These are phyloP conservation scores for Parastagonospora avenae DNA, from an alignment of 2,329 filamentous ascomycete genomes.

Conservation along the genomic window DNA sequence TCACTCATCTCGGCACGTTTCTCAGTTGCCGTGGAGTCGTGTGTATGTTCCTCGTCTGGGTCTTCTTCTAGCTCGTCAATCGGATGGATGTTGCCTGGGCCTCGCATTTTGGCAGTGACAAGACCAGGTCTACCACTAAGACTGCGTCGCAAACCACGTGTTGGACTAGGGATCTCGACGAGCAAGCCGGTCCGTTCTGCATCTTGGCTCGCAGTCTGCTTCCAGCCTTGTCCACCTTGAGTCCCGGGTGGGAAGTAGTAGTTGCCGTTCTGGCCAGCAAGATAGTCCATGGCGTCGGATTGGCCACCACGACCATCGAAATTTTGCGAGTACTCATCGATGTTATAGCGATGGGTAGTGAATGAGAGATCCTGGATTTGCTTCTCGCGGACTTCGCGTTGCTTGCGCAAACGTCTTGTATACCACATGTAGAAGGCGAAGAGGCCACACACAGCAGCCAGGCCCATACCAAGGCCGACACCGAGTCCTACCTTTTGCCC, in stretches of 20 bases:
- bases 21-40: constrained; percentile 20
- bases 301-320: constrained; percentile 48
- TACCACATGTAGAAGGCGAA: constrained; percentile 56
- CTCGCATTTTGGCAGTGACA: constrained; percentile 56
- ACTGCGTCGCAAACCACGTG: constrained; percentile 52
- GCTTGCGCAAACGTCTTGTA: constrained; percentile 45
- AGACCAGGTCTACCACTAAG: constrained; percentile 47
- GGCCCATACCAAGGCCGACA: constrained; percentile 52
- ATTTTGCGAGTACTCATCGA: constrained; percentile 44
- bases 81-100: constrained; percentile 63
- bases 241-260: constrained; percentile 33
- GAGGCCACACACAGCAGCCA: constrained; percentile 49
- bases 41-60: constrained; percentile 21
- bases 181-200: constrained; percentile 55
- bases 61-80: constrained; percentile 69
- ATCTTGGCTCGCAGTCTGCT: constrained; percentile 35
- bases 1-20: constrained; percentile 34
- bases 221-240: constrained; percentile 40
- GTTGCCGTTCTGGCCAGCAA: constrained; percentile 29
- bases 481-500: constrained; percentile 54
- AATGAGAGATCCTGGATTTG: constrained; percentile 60
- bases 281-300: constrained; percentile 44
- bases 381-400: constrained; percentile 57
- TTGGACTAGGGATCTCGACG: constrained; percentile 55
- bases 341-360: constrained; percentile 53